Base-by-base conservation (phyloP, 1,284 basidiomycete genomes). In the Austroboletus niveus region DNA sequence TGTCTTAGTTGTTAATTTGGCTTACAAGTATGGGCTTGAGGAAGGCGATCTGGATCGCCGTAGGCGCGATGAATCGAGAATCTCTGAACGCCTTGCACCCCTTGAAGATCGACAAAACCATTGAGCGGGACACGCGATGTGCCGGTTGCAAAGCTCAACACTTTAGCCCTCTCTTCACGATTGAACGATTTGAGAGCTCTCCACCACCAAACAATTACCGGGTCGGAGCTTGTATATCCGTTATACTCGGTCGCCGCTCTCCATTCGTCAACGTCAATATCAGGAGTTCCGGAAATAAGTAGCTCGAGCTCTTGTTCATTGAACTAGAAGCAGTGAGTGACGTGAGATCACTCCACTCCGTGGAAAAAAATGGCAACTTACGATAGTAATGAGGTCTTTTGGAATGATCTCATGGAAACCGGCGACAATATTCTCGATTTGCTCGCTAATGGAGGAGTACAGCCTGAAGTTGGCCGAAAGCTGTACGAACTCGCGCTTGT, bases 171-270 rank as follows among this genome's bases (percentile, higher is more conserved):
- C 72, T 99, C 94, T 62, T 98, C 95, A 47, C 96, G 91, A 61
- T 93, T 95, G 76, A 98, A 98, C 12, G 92, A 95, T 69, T 98
- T 94, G 46, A 99, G 82, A 2, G 96, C 95, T 59, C 97, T 84
- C 97, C 97, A 99, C 89, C 94, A 98, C 95, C 96, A 99, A 32
- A 93, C 87, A 54, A 99, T 92, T 63, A 96, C 93, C 3, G 95
- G 91, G 70, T 99, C 96, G 5, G 87, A 89, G 60, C 87, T 82
- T 9, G 78, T 81, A 68, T 92, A 92, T 42, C 92, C 92, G 59
- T 89, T 91, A 73, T 94, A 89, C 68, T 94, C 93, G 2, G 93
- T 96, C 24, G 95, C 92, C 43, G 94, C 92, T 59, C 94, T 88
- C 89, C 96, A 97, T 71, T 98, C 96, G 68, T 99, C 96, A 4